Base-by-base conservation (phyloP, 192 early-diverging fungal genomes). In the Podila epicladia region DNA sequence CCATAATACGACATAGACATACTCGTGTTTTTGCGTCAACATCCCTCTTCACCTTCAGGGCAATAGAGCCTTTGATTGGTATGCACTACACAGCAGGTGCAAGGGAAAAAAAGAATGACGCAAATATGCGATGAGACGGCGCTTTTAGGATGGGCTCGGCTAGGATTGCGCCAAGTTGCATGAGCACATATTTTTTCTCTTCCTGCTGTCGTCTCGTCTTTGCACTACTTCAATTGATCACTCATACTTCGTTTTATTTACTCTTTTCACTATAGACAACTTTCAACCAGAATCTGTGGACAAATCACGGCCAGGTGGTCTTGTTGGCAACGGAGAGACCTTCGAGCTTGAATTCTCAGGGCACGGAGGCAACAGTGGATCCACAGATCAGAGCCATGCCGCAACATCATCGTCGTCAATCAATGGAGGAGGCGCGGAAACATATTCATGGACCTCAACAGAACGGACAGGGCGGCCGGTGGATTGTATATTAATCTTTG, bases 231-330 rank as follows among this genome's bases (percentile, higher is more conserved):
- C 33, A 8, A n/a, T 9, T 45, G 28, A 22, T 55, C 51, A 4
- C 22, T 37, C 3, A 13, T 7, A 57, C 37, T 19, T 35, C 24
- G 9, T 3, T 9, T 5, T 20, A 37, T 35, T 1, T 37, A 33
- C n/a, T 22, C 31, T 55, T 20, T 26, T 9, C 45, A 58, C 12
- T 5, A 41, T 72, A 80, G 77, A 73, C 20, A 80, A 80, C 67
- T 80, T 80, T 26, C 69, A 71, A 28, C 77, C 77, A 63, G 77
- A 80, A 37, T 80, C 77, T 13, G 71, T 80, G 53, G 77, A 80
- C 48, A 80, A 80, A 48, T 80, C 77, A 4, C 51, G 38, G 57
- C 77, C 77, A 22, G 77, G 77, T 19, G 66, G 63, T 51, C 35
- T 80, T 17, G 67, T 73, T 24, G 77, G 77, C 0, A 80, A 80